Evolutionary conservation across 2,329 filamentous ascomycete genomes (phyloP), one percentile per base, ranked within the genome.

Genomic region (Cladosporium sp.): DNA sequence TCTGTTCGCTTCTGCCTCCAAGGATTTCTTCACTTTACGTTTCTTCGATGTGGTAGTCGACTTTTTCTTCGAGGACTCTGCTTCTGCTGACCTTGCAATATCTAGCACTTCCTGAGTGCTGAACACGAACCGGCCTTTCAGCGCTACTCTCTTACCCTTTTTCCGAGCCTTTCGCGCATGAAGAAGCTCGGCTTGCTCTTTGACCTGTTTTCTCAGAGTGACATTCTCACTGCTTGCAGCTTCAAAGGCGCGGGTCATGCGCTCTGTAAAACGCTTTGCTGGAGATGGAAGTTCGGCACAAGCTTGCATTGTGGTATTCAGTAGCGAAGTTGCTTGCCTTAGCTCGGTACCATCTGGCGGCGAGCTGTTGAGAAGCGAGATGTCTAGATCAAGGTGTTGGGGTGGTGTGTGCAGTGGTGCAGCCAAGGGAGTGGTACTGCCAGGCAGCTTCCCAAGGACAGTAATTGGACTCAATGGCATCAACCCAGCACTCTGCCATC

Each of bases 91-190:
- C n/a, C 22, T 12, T 13, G 39, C 43, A 2, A 50, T 29, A 13
- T 50, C 43, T 30, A 50, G 40, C 11, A 52, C 36, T 52, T 54
- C 49, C 37, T 54, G 13, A 17, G 43, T 54, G 40, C 30, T 54
- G 29, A 54, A 54, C 7, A 51, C 48, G 24, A 51, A 54, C 24
- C 40, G 47, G 5, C 52, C 47, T 27, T 51, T 47, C 5, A 54
- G 9, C 34, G 17, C 42, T 7, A 54, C 43, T 15, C 52, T 29
- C 47, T 54, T 54, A 4, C 52, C 47, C 12, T 29, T 51, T 15
- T 32, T 43, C 4, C 29, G 53, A 13, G 19, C 27, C 13, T 18
- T 20, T 18, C 19, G 22, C 4, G 22, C 22, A 4, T 9, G 22
- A 5, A 53, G 44, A 18, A 49, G 37, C 30, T 49, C 47, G 22